Base-by-base conservation (phyloP, 805 yeast species). In the Candida adriatica region DNA sequence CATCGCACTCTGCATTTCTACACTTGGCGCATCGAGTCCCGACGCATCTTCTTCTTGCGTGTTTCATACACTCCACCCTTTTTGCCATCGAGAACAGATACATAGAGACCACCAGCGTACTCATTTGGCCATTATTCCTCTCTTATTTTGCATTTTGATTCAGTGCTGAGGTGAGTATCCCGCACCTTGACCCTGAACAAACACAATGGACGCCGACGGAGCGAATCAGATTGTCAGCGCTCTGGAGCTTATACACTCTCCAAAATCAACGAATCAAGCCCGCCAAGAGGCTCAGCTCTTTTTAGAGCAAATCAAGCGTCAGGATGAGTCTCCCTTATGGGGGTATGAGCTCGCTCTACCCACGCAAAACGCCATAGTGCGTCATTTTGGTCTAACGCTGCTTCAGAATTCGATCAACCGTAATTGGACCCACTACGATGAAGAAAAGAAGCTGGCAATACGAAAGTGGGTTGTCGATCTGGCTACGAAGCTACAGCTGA, bases 331-430 rank as follows among this genome's bases (percentile, higher is more conserved):
- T 14, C 96, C 98, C 0, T 73, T 64, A 39, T 86, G 95, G 88
- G 96, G 96, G 3, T 90, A 79, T 57, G 86, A 82, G 53, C 67
- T 92, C 37, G 86, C 95, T 1, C 52, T 73, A 16, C 75, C 54
- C 62, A 73, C 59, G 62, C 76, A 43, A 63, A 71, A 79, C 51
- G 72, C 66, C 42, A 75, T 85, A 17, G 87, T 88, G 16, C 75
- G 95, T 39, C 96, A 94, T 56, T 92, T 77, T 55, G 98, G 98
- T 0, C 62, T 92, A 24, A 77, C 90, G 13, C 59, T 92, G 39
- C 59, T 92, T 18, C 85, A 86, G 43, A 66, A 76, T 45, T 74
- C 95, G 14, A 75, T 90, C 35, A 68, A 70, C 36, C 56, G 59
- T 26, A 61, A 64, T 28, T 73, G 72, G 66, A 57, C 61, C 18